Base-by-base conservation (phyloP, 1,284 basidiomycete species). In the Meira miltonrushii region DNA sequence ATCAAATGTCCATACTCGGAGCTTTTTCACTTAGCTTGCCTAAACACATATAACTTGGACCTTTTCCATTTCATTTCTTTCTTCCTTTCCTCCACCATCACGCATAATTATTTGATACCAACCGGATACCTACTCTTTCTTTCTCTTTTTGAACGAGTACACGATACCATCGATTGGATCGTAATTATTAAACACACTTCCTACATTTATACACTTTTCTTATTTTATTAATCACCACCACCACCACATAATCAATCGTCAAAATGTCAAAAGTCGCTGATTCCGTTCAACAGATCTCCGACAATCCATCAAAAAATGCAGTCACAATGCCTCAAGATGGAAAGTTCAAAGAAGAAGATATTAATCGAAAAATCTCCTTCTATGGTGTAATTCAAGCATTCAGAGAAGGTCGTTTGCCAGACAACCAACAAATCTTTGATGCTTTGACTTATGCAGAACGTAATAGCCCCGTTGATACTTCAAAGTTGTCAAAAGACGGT, bases 381-480 rank as follows among this genome's bases (percentile, higher is more conserved):
- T 72, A 65, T 47, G 72, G 72, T 49, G 66, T 74, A 54, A 66
- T 74, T 60, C 72, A 73, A 55, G 64, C 72, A 39, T 73, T 74
- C 67, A 67, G 67, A 47, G 66, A 71, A 58, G 72, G 72, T 23
- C 65, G 70, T 37, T 72, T 69, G 66, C 72, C 72, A 38, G 71
- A 73, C 67, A 74, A 74, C 61, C 53, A 67, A 58, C 72, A 74
- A 62, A 71, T 73, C 49, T 67, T 72, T 54, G 52, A 52, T 47
- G 39, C 58, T 10, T 52, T 59, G 9, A 21, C 28, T n/a, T 74
- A 70, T 60, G 68, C 69, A 15, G 60, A 68, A 41, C 56, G 62
- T 44, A 65, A 65, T 58, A 65, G 61, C 56, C 72, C 72, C 54
- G 65, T 75, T 54, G 64, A 73, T 51, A 55, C 65, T 40, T 53